phyloP scores from a whole-genome alignment of 148 eudicot species.

The Camellia lanceoleosa region DNA sequence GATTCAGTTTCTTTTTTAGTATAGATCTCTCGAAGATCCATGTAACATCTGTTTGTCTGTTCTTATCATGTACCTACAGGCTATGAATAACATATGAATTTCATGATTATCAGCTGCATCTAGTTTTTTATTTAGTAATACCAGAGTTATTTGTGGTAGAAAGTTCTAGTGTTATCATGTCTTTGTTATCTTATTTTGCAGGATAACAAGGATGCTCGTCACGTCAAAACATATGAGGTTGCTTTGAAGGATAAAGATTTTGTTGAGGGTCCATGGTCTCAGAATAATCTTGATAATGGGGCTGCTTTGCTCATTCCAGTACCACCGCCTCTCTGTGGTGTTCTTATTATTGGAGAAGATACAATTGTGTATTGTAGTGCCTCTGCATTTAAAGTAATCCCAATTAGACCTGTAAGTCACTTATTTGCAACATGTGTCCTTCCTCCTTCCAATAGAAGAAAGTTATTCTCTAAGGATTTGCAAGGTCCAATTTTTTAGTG shows the following conservation, averaged over 20 bases:
- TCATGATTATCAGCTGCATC: background rate
- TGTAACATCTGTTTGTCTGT: background rate
- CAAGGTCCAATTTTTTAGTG: conserved; percentile 13
- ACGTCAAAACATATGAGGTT: conserved; percentile 92
- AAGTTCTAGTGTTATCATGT: conserved; percentile 2
- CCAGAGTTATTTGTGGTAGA: background rate
- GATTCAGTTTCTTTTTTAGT: background rate
- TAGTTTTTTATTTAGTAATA: background rate
- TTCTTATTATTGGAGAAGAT: conserved; percentile 93
- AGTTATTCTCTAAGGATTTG: conserved; percentile 1
- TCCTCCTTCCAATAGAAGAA: background rate
- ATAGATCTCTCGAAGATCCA: background rate
- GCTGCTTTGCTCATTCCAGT: conserved; percentile 94
- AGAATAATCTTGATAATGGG: conserved; percentile 86
- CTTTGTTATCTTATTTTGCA: conserved; percentile 29
- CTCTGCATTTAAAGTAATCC: conserved; percentile 87
- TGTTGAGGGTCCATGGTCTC: conserved; percentile 88
- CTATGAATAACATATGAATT: background rate
- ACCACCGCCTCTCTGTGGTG: conserved; percentile 96
- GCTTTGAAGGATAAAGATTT: conserved; percentile 88
- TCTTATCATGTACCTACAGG: background rate
- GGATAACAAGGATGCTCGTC: conserved; percentile 99
- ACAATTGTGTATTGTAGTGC: conserved; percentile 96
- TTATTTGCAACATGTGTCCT: background rate
- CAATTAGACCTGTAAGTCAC: conserved; percentile 79